Evolutionary conservation across 2,329 filamentous ascomycete species (phyloP).

Genomic region (Ophiostoma novo-ulmi): DNA sequence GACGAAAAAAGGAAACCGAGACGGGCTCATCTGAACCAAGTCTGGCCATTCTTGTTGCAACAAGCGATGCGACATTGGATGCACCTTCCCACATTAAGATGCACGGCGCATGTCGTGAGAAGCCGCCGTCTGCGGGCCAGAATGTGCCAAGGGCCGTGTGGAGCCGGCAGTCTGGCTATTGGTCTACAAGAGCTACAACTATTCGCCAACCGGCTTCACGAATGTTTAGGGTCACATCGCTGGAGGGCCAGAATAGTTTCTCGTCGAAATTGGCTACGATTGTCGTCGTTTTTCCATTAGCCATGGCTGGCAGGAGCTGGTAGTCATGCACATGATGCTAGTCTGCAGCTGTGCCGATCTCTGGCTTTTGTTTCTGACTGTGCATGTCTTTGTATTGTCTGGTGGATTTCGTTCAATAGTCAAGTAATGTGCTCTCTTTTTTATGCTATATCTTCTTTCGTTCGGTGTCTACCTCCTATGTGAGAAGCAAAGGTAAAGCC

Average conservation of each 20-base stretch:
- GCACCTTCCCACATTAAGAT: slow-evolving; percentile 27
- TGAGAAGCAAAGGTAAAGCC: too few species aligned
- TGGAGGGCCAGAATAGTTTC: neutral
- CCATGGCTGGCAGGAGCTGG: neutral
- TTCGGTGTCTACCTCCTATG: neutral
- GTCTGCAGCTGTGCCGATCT: neutral
- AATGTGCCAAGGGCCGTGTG: slow-evolving; percentile 9
- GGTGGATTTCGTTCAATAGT: neutral
- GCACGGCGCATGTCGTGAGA: slow-evolving; percentile 15
- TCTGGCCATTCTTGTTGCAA: neutral
- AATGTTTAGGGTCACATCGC: slow-evolving; percentile 20
- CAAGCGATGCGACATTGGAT: slow-evolving; percentile 17
- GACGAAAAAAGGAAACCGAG: neutral
- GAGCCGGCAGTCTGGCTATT: slow-evolving; percentile 17
- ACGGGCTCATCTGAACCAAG: neutral
- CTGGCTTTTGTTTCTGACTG: neutral
- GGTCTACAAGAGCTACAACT: slow-evolving; percentile 18
- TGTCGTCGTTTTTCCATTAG: neutral
- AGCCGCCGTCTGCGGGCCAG: slow-evolving; percentile 15
- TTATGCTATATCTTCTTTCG: neutral
- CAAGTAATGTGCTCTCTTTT: neutral
- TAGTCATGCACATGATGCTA: neutral
- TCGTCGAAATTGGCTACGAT: neutral
- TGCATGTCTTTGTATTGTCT: neutral
- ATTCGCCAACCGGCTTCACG: slow-evolving; percentile 26